These are phyloP conservation scores for Polychytrium aggregatum DNA, from an alignment of 192 early-diverging fungal species.

Conservation along the genomic window DNA sequence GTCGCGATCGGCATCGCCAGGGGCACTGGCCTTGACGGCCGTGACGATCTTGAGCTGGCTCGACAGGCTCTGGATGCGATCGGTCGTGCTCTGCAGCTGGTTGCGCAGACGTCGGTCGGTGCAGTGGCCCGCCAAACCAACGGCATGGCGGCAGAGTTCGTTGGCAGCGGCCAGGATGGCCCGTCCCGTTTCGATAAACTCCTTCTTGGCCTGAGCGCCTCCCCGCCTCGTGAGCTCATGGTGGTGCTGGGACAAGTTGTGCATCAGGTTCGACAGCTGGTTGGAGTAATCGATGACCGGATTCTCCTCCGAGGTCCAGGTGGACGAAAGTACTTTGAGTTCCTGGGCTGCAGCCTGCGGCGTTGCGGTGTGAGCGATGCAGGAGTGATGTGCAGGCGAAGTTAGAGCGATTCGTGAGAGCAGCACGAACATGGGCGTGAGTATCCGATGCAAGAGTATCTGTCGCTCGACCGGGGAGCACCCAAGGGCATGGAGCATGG, in stretches of 20 bases:
- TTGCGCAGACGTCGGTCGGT: slow-evolving; percentile 22
- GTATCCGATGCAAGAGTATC: too few species aligned
- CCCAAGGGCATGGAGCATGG: too few species aligned
- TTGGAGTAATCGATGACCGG: slow-evolving; percentile 23
- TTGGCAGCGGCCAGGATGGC: slow-evolving; percentile 19
- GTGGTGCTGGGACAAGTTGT: slow-evolving; percentile 21
- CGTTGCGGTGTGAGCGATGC: too few species aligned
- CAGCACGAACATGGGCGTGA: too few species aligned
- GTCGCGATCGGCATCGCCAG: slow-evolving; percentile 29
- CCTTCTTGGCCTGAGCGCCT: slow-evolving; percentile 16
- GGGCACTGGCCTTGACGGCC: slow-evolving; percentile 35
- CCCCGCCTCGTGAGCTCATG: slow-evolving; percentile 1
- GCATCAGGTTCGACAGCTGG: slow-evolving; percentile 22
- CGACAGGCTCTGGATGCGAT: slow-evolving; percentile 30
- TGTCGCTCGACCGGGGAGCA: too few species aligned
- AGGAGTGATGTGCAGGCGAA: neutral
- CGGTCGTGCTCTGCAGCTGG: slow-evolving; percentile 9
- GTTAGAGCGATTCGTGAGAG: neutral
- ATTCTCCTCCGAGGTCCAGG: slow-evolving; percentile 30
- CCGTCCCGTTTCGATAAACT: slow-evolving; percentile 29
- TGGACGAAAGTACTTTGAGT: slow-evolving; percentile 35
- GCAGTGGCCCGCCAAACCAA: slow-evolving; percentile 25
- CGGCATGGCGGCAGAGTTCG: slow-evolving; percentile 11
- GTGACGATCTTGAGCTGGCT: slow-evolving; percentile 43
- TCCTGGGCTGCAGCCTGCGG: slow-evolving; percentile 38